A percentile compares a stretch with the other conserved stretches of the same genome.
phyloP scores from a whole-genome alignment of 2,329 filamentous ascomycete species.

The Talaromyces sp. region DNA sequence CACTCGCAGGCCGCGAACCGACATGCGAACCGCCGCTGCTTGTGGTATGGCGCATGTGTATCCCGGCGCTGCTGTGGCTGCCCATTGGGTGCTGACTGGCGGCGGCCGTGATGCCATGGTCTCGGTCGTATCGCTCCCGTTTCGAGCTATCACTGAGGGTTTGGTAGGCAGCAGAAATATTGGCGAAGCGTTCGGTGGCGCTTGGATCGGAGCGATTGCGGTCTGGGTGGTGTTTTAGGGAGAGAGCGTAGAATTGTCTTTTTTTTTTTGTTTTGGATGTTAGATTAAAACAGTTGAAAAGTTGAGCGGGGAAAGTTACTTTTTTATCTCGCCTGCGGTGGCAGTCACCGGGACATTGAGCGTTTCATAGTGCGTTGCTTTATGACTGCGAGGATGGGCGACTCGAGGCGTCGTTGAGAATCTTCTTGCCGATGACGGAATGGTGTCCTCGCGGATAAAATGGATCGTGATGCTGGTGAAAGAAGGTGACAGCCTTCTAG shows the following conservation, averaged over 20 bases:
- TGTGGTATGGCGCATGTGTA: not conserved
- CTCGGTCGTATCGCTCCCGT: conserved; percentile 73
- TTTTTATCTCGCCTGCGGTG: conserved; percentile 74
- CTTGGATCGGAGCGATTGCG: conserved; percentile 70
- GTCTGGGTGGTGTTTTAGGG: conserved; percentile 89
- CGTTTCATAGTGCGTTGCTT: conserved; percentile 65
- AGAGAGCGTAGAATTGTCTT: conserved; percentile 80
- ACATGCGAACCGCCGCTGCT: conserved; percentile 34
- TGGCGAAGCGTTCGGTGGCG: conserved; percentile 71
- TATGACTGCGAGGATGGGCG: conserved; percentile 4
- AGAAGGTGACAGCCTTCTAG: conserved; percentile 9
- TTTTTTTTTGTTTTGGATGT: not conserved
- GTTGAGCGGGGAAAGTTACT: conserved; percentile 42
- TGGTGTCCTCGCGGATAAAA: not conserved
- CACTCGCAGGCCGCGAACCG: conserved; percentile 67
- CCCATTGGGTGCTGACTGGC: conserved; percentile 38
- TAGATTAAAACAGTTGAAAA: no score
- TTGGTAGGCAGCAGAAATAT: conserved; percentile 78
- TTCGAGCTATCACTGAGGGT: conserved; percentile 67
- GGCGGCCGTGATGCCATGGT: conserved; percentile 34
- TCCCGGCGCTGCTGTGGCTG: conserved; percentile 50
- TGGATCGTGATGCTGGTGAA: conserved; percentile 7
- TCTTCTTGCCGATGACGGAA: not conserved
- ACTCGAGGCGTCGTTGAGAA: conserved; percentile 35
- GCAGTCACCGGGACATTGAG: conserved; percentile 68